Evolutionary conservation across 257 asterid species (phyloP).

Genomic region (Misopates orontium): DNA sequence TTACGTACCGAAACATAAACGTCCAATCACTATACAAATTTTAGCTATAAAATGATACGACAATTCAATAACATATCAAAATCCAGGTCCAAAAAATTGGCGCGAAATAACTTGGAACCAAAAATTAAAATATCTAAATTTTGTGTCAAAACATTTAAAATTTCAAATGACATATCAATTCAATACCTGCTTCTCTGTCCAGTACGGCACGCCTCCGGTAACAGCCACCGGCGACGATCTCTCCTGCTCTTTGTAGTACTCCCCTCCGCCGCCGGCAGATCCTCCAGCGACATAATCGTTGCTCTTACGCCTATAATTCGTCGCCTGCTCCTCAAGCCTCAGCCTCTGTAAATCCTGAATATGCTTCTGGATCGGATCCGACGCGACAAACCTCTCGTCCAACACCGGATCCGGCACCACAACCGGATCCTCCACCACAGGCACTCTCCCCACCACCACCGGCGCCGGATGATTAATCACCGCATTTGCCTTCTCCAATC

Average conservation of each 20-base stretch:
- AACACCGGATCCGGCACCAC: slow-evolving; percentile 32
- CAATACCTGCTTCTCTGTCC: slow-evolving; percentile 58
- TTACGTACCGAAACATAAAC: no score
- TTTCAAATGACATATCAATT: no score
- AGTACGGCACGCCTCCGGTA: slow-evolving; percentile 49
- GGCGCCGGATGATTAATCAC: slow-evolving; percentile 37
- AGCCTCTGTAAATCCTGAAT: slow-evolving; percentile 89
- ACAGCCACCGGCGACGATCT: slow-evolving; percentile 42
- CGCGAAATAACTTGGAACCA: no score
- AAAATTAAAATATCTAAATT: no score
- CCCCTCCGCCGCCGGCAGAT: slow-evolving; percentile 51
- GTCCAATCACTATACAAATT: no score
- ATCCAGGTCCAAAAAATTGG: no score
- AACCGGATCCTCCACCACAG: slow-evolving; percentile 43
- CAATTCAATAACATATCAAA: no score
- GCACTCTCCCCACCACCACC: slow-evolving; percentile 15
- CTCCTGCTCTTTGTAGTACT: slow-evolving; percentile 58
- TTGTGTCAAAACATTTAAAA: no score
- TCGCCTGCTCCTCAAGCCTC: slow-evolving; percentile 67
- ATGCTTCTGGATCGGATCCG: slow-evolving; percentile 98
- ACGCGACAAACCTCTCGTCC: no score
- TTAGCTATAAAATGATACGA: no score
- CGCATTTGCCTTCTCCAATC: slow-evolving; percentile 56
- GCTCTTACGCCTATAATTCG: slow-evolving; percentile 44
- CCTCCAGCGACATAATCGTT: no score